A percentile compares a stretch with the other conserved stretches of the same genome.
phyloP scores from a whole-genome alignment of 805 yeast species.

The Lipomyces spencermartinsiae region DNA sequence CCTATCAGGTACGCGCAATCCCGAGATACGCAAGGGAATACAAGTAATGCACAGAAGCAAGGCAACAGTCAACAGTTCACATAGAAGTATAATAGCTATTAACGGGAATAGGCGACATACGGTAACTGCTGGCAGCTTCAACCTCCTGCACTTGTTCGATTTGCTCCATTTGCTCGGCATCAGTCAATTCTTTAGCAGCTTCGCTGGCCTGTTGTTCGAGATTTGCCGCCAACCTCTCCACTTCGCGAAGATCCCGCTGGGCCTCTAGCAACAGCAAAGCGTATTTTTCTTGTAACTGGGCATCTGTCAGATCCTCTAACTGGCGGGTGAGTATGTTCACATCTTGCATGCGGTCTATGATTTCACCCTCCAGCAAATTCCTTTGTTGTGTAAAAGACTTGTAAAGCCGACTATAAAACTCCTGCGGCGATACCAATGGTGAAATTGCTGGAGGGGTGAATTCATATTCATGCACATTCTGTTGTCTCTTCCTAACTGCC shows the following conservation, averaged over 20 bases:
- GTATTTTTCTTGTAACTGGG: conserved; percentile 1
- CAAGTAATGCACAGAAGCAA: neutral
- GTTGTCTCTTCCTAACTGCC: neutral
- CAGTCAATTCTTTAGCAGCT: neutral
- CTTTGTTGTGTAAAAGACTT: neutral
- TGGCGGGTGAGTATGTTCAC: conserved; percentile 1
- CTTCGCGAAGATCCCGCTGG: conserved; percentile 5
- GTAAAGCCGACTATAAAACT: neutral
- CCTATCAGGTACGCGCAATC: neutral
- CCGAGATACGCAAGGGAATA: neutral
- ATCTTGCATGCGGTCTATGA: neutral
- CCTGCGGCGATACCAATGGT: neutral
- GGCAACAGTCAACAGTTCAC: neutral
- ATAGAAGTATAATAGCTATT: neutral
- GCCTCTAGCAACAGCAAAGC: neutral
- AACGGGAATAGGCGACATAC: neutral
- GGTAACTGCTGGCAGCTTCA: neutral
- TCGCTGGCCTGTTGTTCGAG: neutral
- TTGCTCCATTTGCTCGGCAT: neutral
- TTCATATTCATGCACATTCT: neutral
- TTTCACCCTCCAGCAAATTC: neutral
- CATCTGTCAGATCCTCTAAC: neutral
- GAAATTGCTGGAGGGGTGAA: neutral
- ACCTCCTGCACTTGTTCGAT: neutral
- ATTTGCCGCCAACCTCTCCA: neutral